Evolutionary conservation across 2,329 filamentous ascomycete species (phyloP).

Genomic region (Aspergillus neotritici): DNA sequence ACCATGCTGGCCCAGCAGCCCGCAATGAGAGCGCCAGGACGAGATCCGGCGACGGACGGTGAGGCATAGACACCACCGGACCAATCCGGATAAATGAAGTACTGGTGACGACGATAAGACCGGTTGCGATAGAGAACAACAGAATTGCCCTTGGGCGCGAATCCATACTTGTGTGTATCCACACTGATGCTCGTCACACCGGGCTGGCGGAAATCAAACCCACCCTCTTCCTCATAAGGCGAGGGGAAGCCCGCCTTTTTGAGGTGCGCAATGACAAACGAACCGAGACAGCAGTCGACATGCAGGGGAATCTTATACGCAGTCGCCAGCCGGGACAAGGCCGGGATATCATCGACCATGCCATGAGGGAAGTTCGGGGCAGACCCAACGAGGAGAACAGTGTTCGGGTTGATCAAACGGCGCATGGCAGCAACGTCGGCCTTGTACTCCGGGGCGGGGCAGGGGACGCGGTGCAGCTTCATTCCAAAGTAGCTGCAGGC

Average conservation of each 20-base stretch:
- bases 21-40: constrained; percentile 89
- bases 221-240: constrained; percentile 59
- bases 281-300: constrained; percentile 95
- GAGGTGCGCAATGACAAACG: constrained; percentile 88
- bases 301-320: constrained; percentile 80
- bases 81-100: constrained; percentile 95
- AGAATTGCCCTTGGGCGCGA: constrained; percentile 95
- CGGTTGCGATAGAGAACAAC: constrained; percentile 83
- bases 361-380: constrained; percentile 98
- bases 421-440: constrained; percentile 73
- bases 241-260: constrained; percentile 77
- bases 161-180: constrained; percentile 98
- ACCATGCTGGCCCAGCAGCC: constrained; percentile 94
- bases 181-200: constrained; percentile 94
- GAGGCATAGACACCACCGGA: constrained; percentile 92
- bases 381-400: constrained; percentile 84
- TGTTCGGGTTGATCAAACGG: constrained; percentile 89
- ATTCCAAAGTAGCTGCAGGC: constrained; percentile 95
- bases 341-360: constrained; percentile 90
- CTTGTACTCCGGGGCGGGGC: constrained; percentile 78
- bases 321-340: constrained; percentile 74
- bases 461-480: constrained; percentile 81
- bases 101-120: constrained; percentile 78
- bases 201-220: constrained; percentile 89
- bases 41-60: constrained; percentile 82